Evolutionary conservation across 1,139 yeast species (phyloP), one percentile per base, ranked within the genome.

Genomic region (Wickerhamomyces sp.): DNA sequence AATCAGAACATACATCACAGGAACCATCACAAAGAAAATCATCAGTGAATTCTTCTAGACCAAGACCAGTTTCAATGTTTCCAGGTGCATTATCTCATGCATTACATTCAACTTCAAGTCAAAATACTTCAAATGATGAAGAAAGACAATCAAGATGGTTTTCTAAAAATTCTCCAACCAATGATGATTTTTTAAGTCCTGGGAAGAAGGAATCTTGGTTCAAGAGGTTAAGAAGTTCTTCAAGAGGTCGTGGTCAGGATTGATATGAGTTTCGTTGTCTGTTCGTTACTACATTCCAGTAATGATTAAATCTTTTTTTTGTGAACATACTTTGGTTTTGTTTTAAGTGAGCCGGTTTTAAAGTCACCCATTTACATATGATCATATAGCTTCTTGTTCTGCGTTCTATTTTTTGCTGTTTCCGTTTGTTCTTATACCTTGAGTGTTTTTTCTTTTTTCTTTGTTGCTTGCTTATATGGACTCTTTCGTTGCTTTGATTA

Each of bases 161-260:
- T 18, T 32, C 46, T 3, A 45, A 40, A 15, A 41, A 40, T 26
- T 45, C 51, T 29, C 43, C 46, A 10, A 33, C 27, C 18, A 46
- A 35, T n/a, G 54, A 47, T 34, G 51, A 47, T 31, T 41, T 26
- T 14, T 27, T 43, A 27, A 42, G 44, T 30, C 36, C 27, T 18
- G 42, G 40, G n/a, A 50, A 48, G 31, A 65, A 60, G 44, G 64
- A 59, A 27, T 57, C 58, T 5, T 67, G 71, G 71, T 62, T 64
- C 42, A 63, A 55, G 42, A 60, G 64, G 45, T 43, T 66, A 41
- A 60, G 66, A 48, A 61, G 68, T 29, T 55, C 68, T 29, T 62
- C 68, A 1, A 62, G 69, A 49, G 48, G 47, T 4, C 38, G 46
- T 33, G 44, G 27, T 7, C 9, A 48, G 23, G 27, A 34, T 18